Conservation (phyloP, 2,329 filamentous ascomycete genomes). For the Nakataea oryzae region DNA sequence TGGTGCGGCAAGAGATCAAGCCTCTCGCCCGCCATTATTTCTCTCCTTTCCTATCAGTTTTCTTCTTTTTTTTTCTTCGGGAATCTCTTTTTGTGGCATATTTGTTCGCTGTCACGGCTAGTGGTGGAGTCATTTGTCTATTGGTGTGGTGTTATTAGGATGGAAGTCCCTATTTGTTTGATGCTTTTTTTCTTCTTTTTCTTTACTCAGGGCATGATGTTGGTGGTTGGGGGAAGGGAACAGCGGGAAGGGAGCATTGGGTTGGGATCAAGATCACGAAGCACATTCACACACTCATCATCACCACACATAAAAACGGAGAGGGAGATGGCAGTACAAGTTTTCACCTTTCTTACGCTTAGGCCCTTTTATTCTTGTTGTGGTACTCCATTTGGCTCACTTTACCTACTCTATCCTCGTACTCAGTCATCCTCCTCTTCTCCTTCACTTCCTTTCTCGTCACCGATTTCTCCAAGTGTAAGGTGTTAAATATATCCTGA, state of each 20-base stretch:
- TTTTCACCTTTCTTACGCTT: neutral
- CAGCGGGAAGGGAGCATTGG: neutral
- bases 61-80: neutral
- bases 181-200: neutral
- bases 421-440: neutral
- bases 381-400: constrained; percentile 12
- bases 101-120: neutral
- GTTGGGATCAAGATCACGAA: neutral
- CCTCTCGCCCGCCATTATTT: neutral
- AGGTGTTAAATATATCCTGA: neutral
- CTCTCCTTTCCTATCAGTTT: neutral
- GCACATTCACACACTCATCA: neutral
- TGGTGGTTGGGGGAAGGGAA: neutral
- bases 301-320: neutral
- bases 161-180: neutral
- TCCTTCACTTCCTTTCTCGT: neutral
- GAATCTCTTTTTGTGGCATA: neutral
- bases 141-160: neutral
- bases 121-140: neutral
- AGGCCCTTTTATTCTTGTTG: constrained; percentile 7
- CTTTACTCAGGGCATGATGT: neutral
- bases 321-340: neutral
- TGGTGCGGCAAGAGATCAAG: too few species aligned
- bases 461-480: neutral
- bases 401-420: neutral